These are phyloP conservation scores for Populus ilicifolia DNA, from an alignment of 345 rosid species.

Conservation along the genomic window DNA sequence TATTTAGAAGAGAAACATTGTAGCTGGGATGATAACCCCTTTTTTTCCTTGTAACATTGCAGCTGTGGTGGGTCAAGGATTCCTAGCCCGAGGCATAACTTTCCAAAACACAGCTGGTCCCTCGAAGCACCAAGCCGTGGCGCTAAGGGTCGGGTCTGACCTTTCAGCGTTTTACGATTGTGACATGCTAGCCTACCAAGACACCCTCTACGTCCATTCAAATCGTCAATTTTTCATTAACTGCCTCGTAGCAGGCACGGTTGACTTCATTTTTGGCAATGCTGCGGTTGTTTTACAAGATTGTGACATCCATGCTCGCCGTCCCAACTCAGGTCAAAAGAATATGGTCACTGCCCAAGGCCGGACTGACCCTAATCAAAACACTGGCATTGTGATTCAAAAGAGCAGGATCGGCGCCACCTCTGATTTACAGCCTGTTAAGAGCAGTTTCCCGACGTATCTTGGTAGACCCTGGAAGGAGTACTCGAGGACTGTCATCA, in stretches of 20 bases:
- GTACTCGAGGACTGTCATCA: conserved; percentile 76
- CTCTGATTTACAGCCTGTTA: conserved; percentile 49
- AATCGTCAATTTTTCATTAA: conserved; percentile 69
- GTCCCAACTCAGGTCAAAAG: conserved; percentile 75
- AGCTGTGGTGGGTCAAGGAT: conserved; percentile 76
- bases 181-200: conserved; percentile 73
- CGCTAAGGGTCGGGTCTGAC: conserved; percentile 73
- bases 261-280: conserved; percentile 83
- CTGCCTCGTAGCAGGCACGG: conserved; percentile 67
- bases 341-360: conserved; percentile 98
- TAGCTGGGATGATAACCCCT: neutral
- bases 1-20: neutral
- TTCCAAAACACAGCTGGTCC: conserved; percentile 84
- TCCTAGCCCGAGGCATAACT: conserved; percentile 67
- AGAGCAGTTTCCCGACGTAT: conserved; percentile 60
- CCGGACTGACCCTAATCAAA: conserved; percentile 75
- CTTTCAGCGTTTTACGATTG: conserved; percentile 75
- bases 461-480: conserved; percentile 93
- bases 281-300: conserved; percentile 55
- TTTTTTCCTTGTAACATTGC: conserved; percentile 10
- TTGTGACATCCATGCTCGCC: conserved; percentile 91
- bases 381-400: conserved; percentile 91
- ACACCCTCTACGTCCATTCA: conserved; percentile 67
- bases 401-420: conserved; percentile 79
- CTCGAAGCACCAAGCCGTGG: conserved; percentile 72